These are phyloP conservation scores for Apophysomyces sp. DNA, from an alignment of 371 early-diverging fungal species.

Conservation along the genomic window DNA sequence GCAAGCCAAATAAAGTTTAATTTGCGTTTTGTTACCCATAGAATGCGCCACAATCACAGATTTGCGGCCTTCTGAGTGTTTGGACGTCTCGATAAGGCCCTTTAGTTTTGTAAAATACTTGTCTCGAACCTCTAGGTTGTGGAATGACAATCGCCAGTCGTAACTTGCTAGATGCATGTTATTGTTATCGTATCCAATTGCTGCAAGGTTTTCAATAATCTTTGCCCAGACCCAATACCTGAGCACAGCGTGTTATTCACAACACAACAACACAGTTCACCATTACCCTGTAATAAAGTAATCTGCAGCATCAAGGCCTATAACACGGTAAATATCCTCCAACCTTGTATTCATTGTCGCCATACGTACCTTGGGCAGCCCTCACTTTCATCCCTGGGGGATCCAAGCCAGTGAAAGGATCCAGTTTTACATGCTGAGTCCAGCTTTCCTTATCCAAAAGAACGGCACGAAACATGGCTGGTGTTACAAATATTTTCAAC, in stretches of 20 bases:
- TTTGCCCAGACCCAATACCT: conserved; percentile 94
- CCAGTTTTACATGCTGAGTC: conserved; percentile 81
- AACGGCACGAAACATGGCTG: conserved; percentile 80
- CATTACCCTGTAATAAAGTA: conserved; percentile 86
- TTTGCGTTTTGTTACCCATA: conserved; percentile 40
- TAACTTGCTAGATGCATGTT: conserved; percentile 88
- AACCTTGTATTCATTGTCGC: not conserved
- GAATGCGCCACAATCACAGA: conserved; percentile 70
- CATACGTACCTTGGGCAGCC: conserved; percentile 71
- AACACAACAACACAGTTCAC: not conserved
- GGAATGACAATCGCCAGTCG: conserved; percentile 90
- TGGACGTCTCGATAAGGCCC: conserved; percentile 68
- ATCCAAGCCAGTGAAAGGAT: conserved; percentile 85
- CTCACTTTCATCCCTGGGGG: conserved; percentile 82
- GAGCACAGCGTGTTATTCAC: not conserved
- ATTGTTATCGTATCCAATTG: conserved; percentile 87
- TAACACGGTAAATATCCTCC: not conserved
- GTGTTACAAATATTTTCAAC: not conserved
- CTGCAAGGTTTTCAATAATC: conserved; percentile 81
- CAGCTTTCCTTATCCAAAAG: conserved; percentile 86
- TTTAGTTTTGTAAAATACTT: conserved; percentile 83
- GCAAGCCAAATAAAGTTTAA: not conserved
- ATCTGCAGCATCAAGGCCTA: conserved; percentile 89
- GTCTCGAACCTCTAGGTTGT: conserved; percentile 87
- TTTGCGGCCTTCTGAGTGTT: conserved; percentile 51